Evolutionary conservation across 345 rosid species (phyloP).

Genomic region (Lenwebbia sp.): DNA sequence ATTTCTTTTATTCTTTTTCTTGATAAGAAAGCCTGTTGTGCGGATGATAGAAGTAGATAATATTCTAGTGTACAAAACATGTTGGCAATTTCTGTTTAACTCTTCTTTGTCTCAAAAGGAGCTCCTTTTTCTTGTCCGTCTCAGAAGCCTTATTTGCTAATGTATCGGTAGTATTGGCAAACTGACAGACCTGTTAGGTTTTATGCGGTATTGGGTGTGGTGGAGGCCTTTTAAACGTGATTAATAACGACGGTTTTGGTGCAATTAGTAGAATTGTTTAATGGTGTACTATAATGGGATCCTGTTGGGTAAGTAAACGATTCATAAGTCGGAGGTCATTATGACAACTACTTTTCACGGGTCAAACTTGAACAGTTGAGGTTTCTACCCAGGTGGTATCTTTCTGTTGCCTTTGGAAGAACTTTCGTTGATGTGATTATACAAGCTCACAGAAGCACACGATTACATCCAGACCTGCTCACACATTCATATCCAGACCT

Average conservation of each 20-base stretch:
- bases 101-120: neutral
- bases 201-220: neutral
- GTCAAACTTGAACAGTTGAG: neutral
- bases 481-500: neutral
- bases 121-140: neutral
- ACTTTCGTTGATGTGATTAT: neutral
- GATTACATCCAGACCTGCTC: neutral
- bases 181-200: neutral
- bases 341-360: neutral
- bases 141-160: neutral
- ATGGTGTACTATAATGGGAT: neutral
- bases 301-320: neutral
- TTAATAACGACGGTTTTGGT: neutral
- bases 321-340: neutral
- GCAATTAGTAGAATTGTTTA: neutral
- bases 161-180: neutral
- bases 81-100: neutral
- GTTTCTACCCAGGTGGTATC: neutral
- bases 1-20: neutral
- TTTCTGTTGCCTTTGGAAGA: neutral
- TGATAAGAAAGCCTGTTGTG: neutral
- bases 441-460: neutral
- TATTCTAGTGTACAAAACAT: neutral
- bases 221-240: neutral
- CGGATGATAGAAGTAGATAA: neutral